Conservation (phyloP, 805 yeast species). For the Kodamaea laetipori region DNA sequence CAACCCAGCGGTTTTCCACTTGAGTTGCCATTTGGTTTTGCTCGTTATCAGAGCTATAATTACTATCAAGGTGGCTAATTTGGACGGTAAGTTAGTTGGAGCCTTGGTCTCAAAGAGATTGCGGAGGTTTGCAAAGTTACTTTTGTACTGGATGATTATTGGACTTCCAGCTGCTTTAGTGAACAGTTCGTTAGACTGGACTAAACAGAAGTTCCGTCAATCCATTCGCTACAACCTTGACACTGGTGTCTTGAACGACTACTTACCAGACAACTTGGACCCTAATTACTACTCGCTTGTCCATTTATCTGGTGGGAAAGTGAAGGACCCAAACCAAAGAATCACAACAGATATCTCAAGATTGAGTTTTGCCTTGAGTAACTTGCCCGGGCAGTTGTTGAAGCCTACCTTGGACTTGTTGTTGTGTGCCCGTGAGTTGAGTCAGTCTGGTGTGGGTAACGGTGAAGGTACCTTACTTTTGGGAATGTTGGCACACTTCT, state of each 20-base stretch:
- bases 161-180: conserved; percentile 86
- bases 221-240: conserved; percentile 67
- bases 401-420: conserved; percentile 81
- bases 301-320: conserved; percentile 52
- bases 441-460: conserved; percentile 63
- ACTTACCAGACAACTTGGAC: conserved; percentile 67
- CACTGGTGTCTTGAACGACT: conserved; percentile 61
- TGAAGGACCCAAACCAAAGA: conserved; percentile 79
- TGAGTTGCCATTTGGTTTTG: conserved; percentile 57
- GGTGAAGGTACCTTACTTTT: conserved; percentile 78
- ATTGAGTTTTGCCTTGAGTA: conserved; percentile 68
- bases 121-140: conserved; percentile 58
- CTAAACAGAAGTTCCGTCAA: conserved; percentile 58
- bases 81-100: conserved; percentile 86
- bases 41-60: conserved; percentile 69
- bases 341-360: conserved; percentile 79
- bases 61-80: conserved; percentile 78
- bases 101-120: conserved; percentile 73
- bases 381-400: conserved; percentile 78
- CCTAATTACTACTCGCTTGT: conserved; percentile 75
- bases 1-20: conserved; percentile 34
- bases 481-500: conserved; percentile 77
- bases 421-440: conserved; percentile 76
- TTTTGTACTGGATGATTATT: conserved; percentile 76
- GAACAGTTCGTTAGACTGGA: conserved; percentile 67